Base-by-base conservation (phyloP, 2,329 filamentous ascomycete genomes). In the Meredithiella fracta region DNA sequence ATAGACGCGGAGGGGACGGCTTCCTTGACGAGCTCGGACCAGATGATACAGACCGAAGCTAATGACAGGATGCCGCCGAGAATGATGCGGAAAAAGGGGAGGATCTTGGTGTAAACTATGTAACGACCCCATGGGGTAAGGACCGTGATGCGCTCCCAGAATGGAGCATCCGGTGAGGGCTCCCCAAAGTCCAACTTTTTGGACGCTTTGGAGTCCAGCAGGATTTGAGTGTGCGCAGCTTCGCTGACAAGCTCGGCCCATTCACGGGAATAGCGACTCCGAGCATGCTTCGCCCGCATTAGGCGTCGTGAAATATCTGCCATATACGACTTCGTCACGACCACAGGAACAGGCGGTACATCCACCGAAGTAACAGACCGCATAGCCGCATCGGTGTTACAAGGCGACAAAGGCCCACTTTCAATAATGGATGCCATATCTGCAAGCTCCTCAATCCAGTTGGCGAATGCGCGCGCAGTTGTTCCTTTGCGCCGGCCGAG, bases 391-490 rank as follows among this genome's bases (percentile, higher is more conserved):
- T 67, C 65, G 54, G 73, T 69, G 37, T 51, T 34, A 23, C 40
- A 23, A 31, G 56, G 51, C 37, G 53, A 54, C n/a, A 51, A n/a
- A 1, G 76, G 72, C 44, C 72, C 72, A 3, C 73, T 71, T 61
- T 91, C 86, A 1, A 82, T 78, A 4, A 87, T 68, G 62, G 78
- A 82, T 47, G 82, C 81, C 60, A 83, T 79, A 60, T 97, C 91
- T 2, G 80, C 82, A 31, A 98, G 72, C 65, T 98, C 92, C 62
- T 97, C 91, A 61, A 98, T 94, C 92, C 92, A 98, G 62, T 95
- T 90, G 62, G 83, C 80, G 64, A 90, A 92, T 44, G 85, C 78
- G 55, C 73, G 72, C 3, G 86, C 82, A 23, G 81, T 86, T 15
- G 85, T 87, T 2, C 49, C 44, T 71, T 95, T 96, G 62, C 89